A percentile compares a stretch with the other conserved stretches of the same genome.
Conservation (phyloP, 2,329 filamentous ascomycete genomes). For the Cladophialophora carrionii region DNA sequence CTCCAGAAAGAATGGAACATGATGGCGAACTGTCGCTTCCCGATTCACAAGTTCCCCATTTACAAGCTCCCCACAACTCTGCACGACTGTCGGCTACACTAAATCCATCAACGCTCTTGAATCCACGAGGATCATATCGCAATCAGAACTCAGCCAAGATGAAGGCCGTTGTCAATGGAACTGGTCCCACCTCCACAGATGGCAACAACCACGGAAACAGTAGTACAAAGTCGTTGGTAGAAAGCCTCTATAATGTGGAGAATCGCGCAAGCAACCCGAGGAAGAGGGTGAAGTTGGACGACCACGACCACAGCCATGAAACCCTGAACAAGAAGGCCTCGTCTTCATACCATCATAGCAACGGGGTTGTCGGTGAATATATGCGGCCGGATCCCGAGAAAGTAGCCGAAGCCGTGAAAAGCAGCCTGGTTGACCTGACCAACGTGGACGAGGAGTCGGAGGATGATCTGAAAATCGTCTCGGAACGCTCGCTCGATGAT, state of each 20-base stretch:
- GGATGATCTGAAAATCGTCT: slow-evolving; percentile 54
- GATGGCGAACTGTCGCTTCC: not conserved
- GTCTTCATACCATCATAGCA: slow-evolving; percentile 53
- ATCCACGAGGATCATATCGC: slow-evolving; percentile 1
- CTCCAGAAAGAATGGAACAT: slow-evolving; percentile 1
- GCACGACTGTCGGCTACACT: not conserved
- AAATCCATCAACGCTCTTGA: slow-evolving; percentile 8
- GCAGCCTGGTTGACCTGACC: slow-evolving; percentile 45
- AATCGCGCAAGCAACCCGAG: slow-evolving; percentile 64
- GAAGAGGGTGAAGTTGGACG: slow-evolving; percentile 65
- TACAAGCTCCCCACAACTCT: not conserved
- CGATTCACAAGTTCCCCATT: not conserved
- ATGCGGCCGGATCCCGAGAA: slow-evolving; percentile 63
- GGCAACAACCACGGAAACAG: slow-evolving; percentile 13
- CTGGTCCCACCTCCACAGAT: not conserved
- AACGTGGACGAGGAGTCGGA: slow-evolving; percentile 37
- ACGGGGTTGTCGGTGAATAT: slow-evolving; percentile 65
- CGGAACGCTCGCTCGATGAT: slow-evolving; percentile 28
- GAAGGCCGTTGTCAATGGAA: not conserved
- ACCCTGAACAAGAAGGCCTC: slow-evolving; percentile 12
- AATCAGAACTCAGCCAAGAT: not conserved
- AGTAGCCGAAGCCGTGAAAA: slow-evolving; percentile 56
- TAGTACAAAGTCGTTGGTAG: slow-evolving; percentile 60
- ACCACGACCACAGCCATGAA: slow-evolving; percentile 39
- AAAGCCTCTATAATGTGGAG: slow-evolving; percentile 74